Base-by-base conservation (phyloP, 106 monocot species). In the Dioscorea dumetorum region DNA sequence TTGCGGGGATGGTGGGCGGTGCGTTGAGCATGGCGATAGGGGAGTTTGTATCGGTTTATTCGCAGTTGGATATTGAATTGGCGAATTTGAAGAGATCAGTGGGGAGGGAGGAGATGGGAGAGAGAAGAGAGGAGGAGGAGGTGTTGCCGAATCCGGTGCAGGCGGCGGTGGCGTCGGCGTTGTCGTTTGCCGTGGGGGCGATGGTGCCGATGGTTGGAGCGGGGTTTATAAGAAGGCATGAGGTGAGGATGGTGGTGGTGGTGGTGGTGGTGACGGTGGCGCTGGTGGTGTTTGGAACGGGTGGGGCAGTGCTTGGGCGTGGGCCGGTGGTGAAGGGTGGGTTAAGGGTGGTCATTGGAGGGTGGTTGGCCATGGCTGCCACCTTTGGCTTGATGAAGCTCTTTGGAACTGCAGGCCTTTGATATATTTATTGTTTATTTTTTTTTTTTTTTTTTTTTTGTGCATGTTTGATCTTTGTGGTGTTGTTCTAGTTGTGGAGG, bases 11-110 rank as follows among this genome's bases (percentile, higher is more conserved):
- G 6, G 67, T 84, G 24, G 84, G 73, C 48, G 84, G 84, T 1
- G 84, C 84, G 4, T 84, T 80, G 33, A 84, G 84, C 80, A 84
- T 84, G 84, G 84, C 80, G 16, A 84, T 84, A 33, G 80, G 84
- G 0, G 84, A 84, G 76, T 84, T 80, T 31, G 84, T 84, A 12
- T 84, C 84, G 0, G 84, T 84, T n/a, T 77, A 80, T 73, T 80
- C 84, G 18, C 84, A 84, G 70, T 65, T 58, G 18, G 84, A 84
- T 70, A 80, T 84, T 33, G 77, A 84, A 71, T 52, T 80, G 61
- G 80, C 80, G 5, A 80, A 84, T 50, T 16, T 74, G 67, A 62
- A 74, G 67, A 77, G 80, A n/a, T n/a, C n/a, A 19, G 70, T 76
- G 35, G 61, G 24, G 63, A 24, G 53, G 73, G 19, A 23, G 19